Evolutionary conservation across 1,284 basidiomycete genomes (phyloP), one percentile per base, ranked within the genome.

Genomic region (Apiotrichum siamense): DNA sequence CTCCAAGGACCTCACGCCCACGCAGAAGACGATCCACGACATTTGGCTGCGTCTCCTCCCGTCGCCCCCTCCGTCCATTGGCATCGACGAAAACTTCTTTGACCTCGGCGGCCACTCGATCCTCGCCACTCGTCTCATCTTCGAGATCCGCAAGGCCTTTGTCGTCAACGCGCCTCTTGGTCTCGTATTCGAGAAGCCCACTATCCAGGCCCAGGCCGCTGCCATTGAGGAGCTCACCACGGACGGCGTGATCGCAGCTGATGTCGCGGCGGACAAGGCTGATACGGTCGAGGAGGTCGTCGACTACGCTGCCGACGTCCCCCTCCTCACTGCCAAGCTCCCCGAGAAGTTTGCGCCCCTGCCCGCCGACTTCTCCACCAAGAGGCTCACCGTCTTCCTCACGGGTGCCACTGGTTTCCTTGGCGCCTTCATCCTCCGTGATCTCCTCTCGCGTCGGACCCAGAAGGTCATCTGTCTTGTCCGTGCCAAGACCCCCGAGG

Each of bases 71-170:
- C 76, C 81, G 10, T 81, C 84, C 2, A 84, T 98, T 42, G 87
- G 89, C 12, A 73, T 88, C 11, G 87, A 97, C 70, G 96, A 98
- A 67, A 90, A 83, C 73, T 99, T 99, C 81, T 98, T 97, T 75
- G 96, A 99, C 73, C 80, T 98, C 26, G 96, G 96, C 33, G 96
- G 96, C 2, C 96, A 99, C 76, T 98, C 96, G 13, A 97, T 99
- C 65, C 82, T 98, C 23, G 96, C 94, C 0, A 99, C 94, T 4
- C 84, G 94, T 26, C 82, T 98, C 56, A 90, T 98, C 61, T 98
- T 99, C 69, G 91, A 97, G 74, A 85, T 99, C 55, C 85, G 96
- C 69, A 97, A 94, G 76, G 77, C 80, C 0, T 94, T 98, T 67
- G 86, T 94, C 13, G 81, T 97, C 37, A 85, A 93, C 54, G 90